Percentiles rank a stretch among this genome's conserved stretches.
phyloP scores from a whole-genome alignment of 305 asterid species.

The Caryopteris hybrid region DNA sequence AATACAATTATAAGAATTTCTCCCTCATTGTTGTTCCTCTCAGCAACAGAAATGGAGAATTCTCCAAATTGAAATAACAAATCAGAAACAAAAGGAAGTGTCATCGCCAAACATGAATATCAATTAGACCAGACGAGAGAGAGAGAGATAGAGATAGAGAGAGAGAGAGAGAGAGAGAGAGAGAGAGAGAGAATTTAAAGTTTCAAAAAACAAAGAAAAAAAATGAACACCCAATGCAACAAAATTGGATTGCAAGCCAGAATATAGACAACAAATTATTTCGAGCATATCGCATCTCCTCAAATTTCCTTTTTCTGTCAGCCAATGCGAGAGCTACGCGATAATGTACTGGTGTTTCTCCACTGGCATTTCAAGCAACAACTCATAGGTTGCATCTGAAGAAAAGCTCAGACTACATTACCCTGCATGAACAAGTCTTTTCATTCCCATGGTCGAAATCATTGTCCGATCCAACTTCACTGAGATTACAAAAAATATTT shows the following conservation, averaged over 20 bases:
- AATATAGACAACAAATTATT: constrained; percentile 24
- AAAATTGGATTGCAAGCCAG: constrained; percentile 35
- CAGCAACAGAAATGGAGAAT: constrained; percentile 5
- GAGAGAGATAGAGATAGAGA: no score
- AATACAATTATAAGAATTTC: constrained; percentile 14
- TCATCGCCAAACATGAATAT: constrained; percentile 22
- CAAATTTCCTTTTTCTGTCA: not conserved
- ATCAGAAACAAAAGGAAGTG: constrained; percentile 17
- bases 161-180: no score
- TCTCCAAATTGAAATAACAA: constrained; percentile 22
- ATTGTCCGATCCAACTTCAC: constrained; percentile 73
- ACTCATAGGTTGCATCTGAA: not conserved
- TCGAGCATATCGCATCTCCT: constrained; percentile 14
- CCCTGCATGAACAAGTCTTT: constrained; percentile 71
- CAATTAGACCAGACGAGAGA: no score
- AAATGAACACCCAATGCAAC: constrained; percentile 18
- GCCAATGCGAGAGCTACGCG: constrained; percentile 7
- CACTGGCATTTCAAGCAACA: constrained; percentile 15
- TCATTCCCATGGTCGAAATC: constrained; percentile 54
- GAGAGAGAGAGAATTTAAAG: no score
- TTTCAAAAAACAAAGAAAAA: no score
- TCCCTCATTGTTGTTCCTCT: constrained; percentile 13
- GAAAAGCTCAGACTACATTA: constrained; percentile 56
- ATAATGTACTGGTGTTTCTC: constrained; percentile 6
- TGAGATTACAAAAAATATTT: constrained; percentile 33